These are phyloP conservation scores for Pythium plurisporium DNA, from an alignment of 352 stramenopile genomes.

Conservation along the genomic window DNA sequence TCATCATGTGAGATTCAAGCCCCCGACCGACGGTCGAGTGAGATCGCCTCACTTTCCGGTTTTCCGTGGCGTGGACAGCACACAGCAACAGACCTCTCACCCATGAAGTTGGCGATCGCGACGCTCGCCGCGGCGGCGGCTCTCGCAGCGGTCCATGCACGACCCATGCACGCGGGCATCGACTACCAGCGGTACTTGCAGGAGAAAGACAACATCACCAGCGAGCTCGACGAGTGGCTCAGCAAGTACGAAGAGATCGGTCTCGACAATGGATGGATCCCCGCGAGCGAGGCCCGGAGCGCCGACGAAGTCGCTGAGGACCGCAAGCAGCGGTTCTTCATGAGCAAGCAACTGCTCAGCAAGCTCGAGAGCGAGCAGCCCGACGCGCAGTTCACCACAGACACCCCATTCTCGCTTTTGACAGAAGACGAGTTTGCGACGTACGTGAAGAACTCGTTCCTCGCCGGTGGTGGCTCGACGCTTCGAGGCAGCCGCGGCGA, in stretches of 20 bases:
- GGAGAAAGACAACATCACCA: slow-evolving; percentile 33
- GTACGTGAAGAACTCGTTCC: slow-evolving; percentile 19
- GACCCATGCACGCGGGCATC: slow-evolving; percentile 23
- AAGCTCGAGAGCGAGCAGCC: slow-evolving; percentile 18
- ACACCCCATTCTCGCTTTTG: slow-evolving; percentile 26
- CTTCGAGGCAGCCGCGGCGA: not conserved
- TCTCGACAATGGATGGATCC: slow-evolving; percentile 22
- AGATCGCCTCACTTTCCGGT: not conserved
- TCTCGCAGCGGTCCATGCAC: not conserved
- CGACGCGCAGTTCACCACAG: slow-evolving; percentile 20
- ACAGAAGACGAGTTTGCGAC: slow-evolving; percentile 21
- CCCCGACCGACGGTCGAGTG: not conserved
- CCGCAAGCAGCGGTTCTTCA: slow-evolving; percentile 21
- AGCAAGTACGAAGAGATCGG: slow-evolving; percentile 25
- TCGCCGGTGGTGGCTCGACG: not conserved
- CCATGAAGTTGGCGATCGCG: not conserved
- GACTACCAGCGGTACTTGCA: slow-evolving; percentile 50
- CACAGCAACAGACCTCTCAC: not conserved
- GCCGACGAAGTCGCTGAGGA: slow-evolving; percentile 23
- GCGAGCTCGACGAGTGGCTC: slow-evolving; percentile 47
- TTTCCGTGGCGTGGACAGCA: not conserved
- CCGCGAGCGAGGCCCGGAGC: slow-evolving; percentile 17
- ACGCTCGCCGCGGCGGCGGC: not conserved
- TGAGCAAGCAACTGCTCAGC: too few species aligned
- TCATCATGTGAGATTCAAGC: too few species aligned